Base-by-base conservation (phyloP, 331 rosid species). In the Cydonia oblonga region DNA sequence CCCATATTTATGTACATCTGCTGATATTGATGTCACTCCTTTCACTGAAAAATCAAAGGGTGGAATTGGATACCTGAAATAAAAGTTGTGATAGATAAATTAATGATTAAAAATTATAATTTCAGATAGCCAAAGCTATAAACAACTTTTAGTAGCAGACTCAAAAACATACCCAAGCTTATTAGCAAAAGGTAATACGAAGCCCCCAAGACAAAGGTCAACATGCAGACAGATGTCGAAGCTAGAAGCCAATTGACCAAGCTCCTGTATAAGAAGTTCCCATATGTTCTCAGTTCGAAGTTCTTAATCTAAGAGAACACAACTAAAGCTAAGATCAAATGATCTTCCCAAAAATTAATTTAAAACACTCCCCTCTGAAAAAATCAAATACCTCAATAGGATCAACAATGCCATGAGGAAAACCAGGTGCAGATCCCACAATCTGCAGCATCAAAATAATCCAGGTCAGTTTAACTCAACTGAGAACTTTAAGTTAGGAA, bases 371-470 rank as follows among this genome's bases (percentile, higher is more conserved):
- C 59, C 32, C 35, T 24, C 15, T 3, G 18, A 49, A 66, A 20
- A 32, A 19, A 42, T 42, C 5, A 42, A 71, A 64, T 84, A 93
- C 98, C 86, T 85, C 89, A 5, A 93, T 91, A 72, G 97, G 98
- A 75, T 93, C 98, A 81, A 93, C 75, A 80, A 93, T 86, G 68
- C 98, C 98, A 85, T 93, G 98, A 80, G 97, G 98, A 78, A 72
- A 93, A 78, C 98, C 97, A 38, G 98, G 98, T 62, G 97, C 96
- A 80, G 98, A 93, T 75, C 98, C 98, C 79, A 93, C 96, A 82
- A 93, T 87, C 98, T 93, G 89, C 73, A 81, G 72, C 71, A 79
- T 66, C 60, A 81, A 46, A 66, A 66, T 58, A 49, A 46, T 40
- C 12, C 53, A 58, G 66, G 79, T 70, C 24, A 68, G 62, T 75